Base-by-base conservation (phyloP, 2,329 filamentous ascomycete genomes). In the Cladosporium sp. region DNA sequence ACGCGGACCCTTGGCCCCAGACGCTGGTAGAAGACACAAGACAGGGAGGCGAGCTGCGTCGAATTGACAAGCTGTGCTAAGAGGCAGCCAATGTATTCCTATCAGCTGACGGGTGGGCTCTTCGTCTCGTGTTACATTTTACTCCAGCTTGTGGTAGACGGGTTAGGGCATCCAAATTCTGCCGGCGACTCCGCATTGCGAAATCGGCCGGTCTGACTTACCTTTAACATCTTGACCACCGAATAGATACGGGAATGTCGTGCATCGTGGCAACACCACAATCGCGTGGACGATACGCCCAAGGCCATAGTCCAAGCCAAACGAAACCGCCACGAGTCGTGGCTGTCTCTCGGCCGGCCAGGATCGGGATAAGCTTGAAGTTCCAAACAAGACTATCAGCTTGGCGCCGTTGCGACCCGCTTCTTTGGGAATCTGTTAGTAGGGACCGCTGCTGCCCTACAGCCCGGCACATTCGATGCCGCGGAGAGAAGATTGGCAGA, bases 361-460 rank as follows among this genome's bases (percentile, higher is more conserved):
- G 51, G 60, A 49, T 63, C 60, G 60, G 61, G 61, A 64, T 64
- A 64, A 64, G 61, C 60, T 63, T 63, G 49, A 57, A 57, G 36
- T 44, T 54, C 61, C 38, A 64, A 57, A 54, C 61, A 41, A 44
- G 51, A 55, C 61, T 64, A 64, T 64, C 51, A 30, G 26, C 61
- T 57, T 64, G 51, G 61, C 61, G 28, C 18, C 38, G 57, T 28
- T 30, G 24, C 21, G 57, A 59, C 38, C 57, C 57, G 57, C 57
- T 59, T 59, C 57, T 59, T 59, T 26, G 55, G 55, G 55, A 28
- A 58, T 34, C 30, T 28, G 55, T 12, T 36, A 36, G 2, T 26
- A 58, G 55, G 21, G 34, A n/a, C 55, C 28, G 41, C n/a, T 47
- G 52, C 34, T 34, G 55, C 55, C 30, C 30, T 58, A 38, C 18